Percentiles rank a stretch among this genome's conserved stretches.
Conservation (phyloP, 2,329 filamentous ascomycete genomes). For the Tolypocladium endophyticum region DNA sequence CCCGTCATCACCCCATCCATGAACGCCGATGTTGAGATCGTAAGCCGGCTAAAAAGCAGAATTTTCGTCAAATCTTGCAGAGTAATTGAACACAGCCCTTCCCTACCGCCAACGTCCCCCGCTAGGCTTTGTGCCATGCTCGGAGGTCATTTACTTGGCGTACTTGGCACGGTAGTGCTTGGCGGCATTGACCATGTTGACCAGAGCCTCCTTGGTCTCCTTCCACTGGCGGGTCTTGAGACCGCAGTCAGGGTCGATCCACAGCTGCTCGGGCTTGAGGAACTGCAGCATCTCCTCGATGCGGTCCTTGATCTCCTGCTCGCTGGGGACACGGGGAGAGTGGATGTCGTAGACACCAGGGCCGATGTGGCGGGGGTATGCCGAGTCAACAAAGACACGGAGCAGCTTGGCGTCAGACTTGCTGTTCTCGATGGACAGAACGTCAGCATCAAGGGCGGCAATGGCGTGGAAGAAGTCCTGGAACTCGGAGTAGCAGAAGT, state of each 20-base stretch:
- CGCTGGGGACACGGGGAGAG: constrained; percentile 90
- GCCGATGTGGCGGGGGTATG: constrained; percentile 95
- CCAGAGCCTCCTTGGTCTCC: constrained; percentile 93
- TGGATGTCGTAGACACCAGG: constrained; percentile 99
- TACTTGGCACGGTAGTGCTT: constrained; percentile 94
- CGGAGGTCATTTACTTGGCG: constrained; percentile 40
- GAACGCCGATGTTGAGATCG: constrained; percentile 53
- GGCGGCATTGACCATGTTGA: constrained; percentile 97
- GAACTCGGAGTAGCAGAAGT: constrained; percentile 99
- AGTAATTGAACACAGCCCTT: constrained; percentile 17
- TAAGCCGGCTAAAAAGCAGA: constrained; percentile 30
- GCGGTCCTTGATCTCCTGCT: constrained; percentile 97
- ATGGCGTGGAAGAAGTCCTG: constrained; percentile 99
- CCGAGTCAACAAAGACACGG: constrained; percentile 95
- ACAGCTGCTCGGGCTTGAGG: constrained; percentile 97
- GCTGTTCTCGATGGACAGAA: constrained; percentile 99
- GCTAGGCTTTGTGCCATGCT: background rate
- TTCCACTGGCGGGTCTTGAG: constrained; percentile 98
- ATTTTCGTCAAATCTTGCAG: constrained; percentile 17
- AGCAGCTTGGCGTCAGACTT: constrained; percentile 99
- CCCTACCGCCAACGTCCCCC: background rate
- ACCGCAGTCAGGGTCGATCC: constrained; percentile 99
- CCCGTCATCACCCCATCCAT: constrained; percentile 23
- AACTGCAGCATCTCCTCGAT: constrained; percentile 96
- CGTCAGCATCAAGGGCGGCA: constrained; percentile 92